Evolutionary conservation across 352 stramenopile species (phyloP).

Genomic region (Phytophthora syringae): DNA sequence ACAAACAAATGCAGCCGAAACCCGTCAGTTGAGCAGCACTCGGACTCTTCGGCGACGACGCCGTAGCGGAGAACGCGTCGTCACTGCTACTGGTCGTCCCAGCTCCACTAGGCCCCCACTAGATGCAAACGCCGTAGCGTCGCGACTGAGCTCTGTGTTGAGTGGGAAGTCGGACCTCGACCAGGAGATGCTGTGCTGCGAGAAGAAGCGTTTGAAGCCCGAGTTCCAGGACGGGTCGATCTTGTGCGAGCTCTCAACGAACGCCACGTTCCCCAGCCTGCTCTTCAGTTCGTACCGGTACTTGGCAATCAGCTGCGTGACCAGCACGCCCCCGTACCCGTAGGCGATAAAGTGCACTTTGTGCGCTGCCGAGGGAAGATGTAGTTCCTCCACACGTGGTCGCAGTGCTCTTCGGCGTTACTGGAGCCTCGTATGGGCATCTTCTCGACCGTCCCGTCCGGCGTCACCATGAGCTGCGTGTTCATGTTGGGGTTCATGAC

Average conservation of each 20-base stretch:
- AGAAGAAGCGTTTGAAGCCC: slow-evolving; percentile 84
- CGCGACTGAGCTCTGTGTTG: slow-evolving; percentile 61
- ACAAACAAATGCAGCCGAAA: slow-evolving; percentile 83
- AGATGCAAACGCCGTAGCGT: slow-evolving; percentile 29
- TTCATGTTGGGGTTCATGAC: slow-evolving; percentile 94
- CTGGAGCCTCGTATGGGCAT: slow-evolving; percentile 83
- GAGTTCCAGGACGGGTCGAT: slow-evolving; percentile 74
- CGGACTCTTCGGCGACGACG: slow-evolving; percentile 37
- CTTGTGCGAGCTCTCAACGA: slow-evolving; percentile 89
- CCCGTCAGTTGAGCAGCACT: slow-evolving; percentile 44
- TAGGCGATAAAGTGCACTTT: slow-evolving; percentile 92
- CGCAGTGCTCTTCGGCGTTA: slow-evolving; percentile 87
- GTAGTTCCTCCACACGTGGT: slow-evolving; percentile 91
- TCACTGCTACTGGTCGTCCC: slow-evolving; percentile 31
- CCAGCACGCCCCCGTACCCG: slow-evolving; percentile 80
- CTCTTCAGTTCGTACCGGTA: slow-evolving; percentile 82
- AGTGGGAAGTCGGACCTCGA: slow-evolving; percentile 68
- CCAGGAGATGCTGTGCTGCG: slow-evolving; percentile 83
- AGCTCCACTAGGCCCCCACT: slow-evolving; percentile 10
- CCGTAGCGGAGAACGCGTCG: slow-evolving; percentile 20
- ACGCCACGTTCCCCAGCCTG: slow-evolving; percentile 84
- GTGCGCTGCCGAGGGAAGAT: slow-evolving; percentile 77
- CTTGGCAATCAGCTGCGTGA: slow-evolving; percentile 85
- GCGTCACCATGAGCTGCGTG: slow-evolving; percentile 76
- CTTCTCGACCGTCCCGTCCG: slow-evolving; percentile 67